Conservation (phyloP, 1,284 basidiomycete species). For the Ganoderma boninense region DNA sequence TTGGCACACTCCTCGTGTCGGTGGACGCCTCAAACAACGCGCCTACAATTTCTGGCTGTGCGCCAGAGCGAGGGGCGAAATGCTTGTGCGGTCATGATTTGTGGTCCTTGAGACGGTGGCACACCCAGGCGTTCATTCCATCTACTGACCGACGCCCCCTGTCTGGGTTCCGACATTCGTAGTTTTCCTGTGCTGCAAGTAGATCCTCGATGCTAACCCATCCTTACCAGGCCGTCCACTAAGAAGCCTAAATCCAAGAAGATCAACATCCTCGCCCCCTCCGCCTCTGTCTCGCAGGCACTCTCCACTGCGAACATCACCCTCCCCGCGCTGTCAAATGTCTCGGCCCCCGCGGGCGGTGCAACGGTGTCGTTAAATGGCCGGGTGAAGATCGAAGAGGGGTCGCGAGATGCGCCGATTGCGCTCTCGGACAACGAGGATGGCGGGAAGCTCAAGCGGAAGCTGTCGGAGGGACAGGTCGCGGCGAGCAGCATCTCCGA, state of each 20-base stretch:
- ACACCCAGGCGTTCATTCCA: not conserved
- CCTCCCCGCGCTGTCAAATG: conserved; percentile 31
- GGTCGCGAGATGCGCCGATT: conserved; percentile 60
- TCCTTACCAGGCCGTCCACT: conserved; percentile 48
- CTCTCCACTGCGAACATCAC: conserved; percentile 42
- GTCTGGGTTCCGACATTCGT: not conserved
- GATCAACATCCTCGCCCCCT: conserved; percentile 43
- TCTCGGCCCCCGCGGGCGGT: conserved; percentile 32
- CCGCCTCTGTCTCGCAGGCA: conserved; percentile 42
- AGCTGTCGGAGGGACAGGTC: conserved; percentile 31
- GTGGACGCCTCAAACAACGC: not conserved
- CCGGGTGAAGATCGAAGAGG: conserved; percentile 43
- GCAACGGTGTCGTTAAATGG: conserved; percentile 16
- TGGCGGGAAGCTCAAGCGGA: conserved; percentile 41
- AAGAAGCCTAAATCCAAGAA: conserved; percentile 78
- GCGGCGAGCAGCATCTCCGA: conserved; percentile 24
- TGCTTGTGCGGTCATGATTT: not conserved
- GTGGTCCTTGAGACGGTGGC: not conserved
- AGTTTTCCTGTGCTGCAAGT: not conserved
- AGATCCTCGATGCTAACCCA: not conserved
- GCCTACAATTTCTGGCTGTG: not conserved
- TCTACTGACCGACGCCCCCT: not conserved
- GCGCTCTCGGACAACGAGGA: conserved; percentile 50
- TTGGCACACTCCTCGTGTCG: not conserved
- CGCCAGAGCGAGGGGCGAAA: not conserved